Conservation (phyloP, 176 grass and related monocot genomes). For the Urochloa ruziziensis region DNA sequence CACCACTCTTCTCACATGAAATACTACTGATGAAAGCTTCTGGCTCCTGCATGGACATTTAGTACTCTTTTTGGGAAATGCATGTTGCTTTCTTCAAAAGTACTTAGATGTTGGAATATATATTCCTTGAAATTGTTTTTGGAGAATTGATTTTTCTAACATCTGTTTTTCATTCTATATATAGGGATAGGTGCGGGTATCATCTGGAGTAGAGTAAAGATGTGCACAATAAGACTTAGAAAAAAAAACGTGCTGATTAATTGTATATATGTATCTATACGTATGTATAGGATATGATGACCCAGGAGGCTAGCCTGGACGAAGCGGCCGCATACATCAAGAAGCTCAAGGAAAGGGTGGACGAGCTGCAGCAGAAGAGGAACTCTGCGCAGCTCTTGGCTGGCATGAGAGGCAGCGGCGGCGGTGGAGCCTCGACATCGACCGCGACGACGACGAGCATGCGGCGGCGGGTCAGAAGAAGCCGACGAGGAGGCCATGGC, state of each 20-base stretch:
- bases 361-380: conserved; percentile 24
- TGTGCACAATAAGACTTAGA: not conserved
- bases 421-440: not conserved
- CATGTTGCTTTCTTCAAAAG: conserved; percentile 7
- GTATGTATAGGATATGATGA: conserved; percentile 10
- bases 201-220: no score
- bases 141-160: no score
- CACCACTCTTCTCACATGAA: not conserved
- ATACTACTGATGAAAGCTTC: not conserved
- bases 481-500: not conserved
- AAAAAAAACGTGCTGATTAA: not conserved
- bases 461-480: not conserved
- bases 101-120: not conserved
- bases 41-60: not conserved
- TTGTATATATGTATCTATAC: not conserved
- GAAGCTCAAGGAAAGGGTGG: conserved; percentile 32
- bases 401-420: not conserved
- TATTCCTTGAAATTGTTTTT: no score
- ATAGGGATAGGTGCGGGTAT: no score
- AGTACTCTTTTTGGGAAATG: conserved; percentile 11
- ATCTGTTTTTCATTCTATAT: not conserved
- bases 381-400: not conserved
- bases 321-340: conserved; percentile 37
- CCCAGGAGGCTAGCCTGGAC: conserved; percentile 32
- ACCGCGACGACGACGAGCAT: not conserved